Percentiles rank a stretch among this genome's conserved stretches.
Evolutionary conservation across 495 filamentous ascomycete species (phyloP).

Genomic region (Xylaria intraflava): DNA sequence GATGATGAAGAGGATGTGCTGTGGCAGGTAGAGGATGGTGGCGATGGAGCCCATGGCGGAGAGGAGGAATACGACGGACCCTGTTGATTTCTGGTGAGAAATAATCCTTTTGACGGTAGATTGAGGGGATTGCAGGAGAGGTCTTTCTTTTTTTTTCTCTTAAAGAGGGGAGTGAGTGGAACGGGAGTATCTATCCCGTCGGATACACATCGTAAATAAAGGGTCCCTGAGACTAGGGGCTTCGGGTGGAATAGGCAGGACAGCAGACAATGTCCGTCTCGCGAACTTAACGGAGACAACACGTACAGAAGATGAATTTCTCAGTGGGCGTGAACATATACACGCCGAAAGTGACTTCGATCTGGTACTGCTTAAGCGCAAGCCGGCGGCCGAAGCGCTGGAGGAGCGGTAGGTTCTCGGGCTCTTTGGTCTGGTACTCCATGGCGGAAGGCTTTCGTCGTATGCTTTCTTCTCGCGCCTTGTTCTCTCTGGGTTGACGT

Average conservation of each 20-base stretch:
- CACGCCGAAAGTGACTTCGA: conserved; percentile 44
- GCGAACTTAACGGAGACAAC: neutral
- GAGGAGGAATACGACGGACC: conserved; percentile 85
- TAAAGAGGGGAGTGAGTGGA: too few relatives aligned
- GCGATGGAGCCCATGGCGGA: conserved; percentile 78
- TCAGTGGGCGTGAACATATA: conserved; percentile 46
- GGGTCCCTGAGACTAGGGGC: too few relatives aligned
- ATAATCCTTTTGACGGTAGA: neutral
- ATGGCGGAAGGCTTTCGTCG: conserved; percentile 5
- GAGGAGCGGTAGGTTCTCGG: conserved; percentile 29
- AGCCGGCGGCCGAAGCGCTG: conserved; percentile 43
- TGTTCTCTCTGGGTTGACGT: neutral
- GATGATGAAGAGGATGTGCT: conserved; percentile 73
- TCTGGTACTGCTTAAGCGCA: conserved; percentile 45
- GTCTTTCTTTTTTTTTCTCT: too few relatives aligned
- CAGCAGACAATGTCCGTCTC: neutral
- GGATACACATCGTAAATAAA: too few relatives aligned
- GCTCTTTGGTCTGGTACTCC: conserved; percentile 23
- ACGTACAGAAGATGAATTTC: conserved; percentile 44
- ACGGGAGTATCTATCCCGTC: too few relatives aligned
- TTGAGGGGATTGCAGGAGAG: neutral
- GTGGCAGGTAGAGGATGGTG: conserved; percentile 82
- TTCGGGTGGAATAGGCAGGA: neutral
- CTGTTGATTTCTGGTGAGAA: conserved; percentile 39
- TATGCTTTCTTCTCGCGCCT: neutral